Conservation (phyloP, 129 eudicot species). For the Artemisia annua region DNA sequence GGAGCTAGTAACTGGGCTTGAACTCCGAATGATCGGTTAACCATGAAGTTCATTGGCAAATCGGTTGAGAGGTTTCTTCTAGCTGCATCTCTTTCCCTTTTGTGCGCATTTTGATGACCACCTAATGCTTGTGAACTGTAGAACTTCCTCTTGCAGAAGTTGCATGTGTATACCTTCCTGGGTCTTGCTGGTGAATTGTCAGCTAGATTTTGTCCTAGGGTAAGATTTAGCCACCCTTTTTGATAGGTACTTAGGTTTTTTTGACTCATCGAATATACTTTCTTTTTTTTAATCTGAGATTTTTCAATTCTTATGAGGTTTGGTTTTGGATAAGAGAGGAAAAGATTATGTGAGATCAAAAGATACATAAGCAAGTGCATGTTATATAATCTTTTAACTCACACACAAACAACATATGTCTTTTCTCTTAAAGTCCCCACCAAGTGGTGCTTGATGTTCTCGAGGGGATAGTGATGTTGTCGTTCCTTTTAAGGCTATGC, state of each 20-base stretch:
- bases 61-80: conserved; percentile 50
- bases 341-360: conserved; percentile 22
- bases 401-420: conserved; percentile 25
- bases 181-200: conserved; percentile 45
- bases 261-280: conserved; percentile 27
- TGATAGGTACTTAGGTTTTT: conserved; percentile 11
- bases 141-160: conserved; percentile 72
- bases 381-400: conserved; percentile 12
- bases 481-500: conserved; percentile 34
- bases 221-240: conserved; percentile 64
- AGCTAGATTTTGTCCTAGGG: conserved; percentile 45
- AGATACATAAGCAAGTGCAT: conserved; percentile 8
- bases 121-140: conserved; percentile 85
- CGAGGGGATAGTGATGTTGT: conserved; percentile 36
- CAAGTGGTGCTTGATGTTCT: conserved; percentile 60
- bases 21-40: conserved; percentile 65
- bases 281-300: neutral
- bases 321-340: conserved; percentile 22
- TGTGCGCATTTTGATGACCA: conserved; percentile 87
- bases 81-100: conserved; percentile 69
- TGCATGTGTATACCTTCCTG: conserved; percentile 54
- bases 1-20: conserved; percentile 60
- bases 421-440: conserved; percentile 50
- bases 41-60: conserved; percentile 2
- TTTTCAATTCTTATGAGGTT: neutral